A percentile compares a stretch with the other conserved stretches of the same genome.
Conservation (phyloP, 1,284 basidiomycete species). For the Malassezia brasiliensis region DNA sequence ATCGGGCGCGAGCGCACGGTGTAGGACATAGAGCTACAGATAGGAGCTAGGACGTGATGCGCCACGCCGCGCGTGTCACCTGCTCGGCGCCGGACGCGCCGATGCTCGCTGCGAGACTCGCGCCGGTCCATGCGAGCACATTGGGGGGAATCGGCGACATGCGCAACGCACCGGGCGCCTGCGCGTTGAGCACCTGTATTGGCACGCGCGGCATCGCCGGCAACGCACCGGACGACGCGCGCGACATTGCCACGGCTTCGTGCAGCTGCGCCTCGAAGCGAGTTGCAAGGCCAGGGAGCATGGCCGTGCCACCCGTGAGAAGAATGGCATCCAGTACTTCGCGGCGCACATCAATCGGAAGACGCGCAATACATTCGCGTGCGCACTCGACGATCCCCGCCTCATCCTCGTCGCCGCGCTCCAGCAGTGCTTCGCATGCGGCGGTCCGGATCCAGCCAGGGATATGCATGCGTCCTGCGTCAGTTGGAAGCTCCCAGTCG, state of each 20-base stretch:
- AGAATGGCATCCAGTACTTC: conserved; percentile 70
- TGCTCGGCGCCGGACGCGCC: background rate
- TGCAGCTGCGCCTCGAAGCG: conserved; percentile 68
- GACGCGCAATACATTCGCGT: conserved; percentile 53
- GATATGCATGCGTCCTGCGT: conserved; percentile 62
- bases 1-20: conserved; percentile 23
- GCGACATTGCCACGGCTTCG: conserved; percentile 49
- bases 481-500: background rate
- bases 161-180: background rate
- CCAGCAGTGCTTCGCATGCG: conserved; percentile 79
- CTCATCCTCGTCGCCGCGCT: conserved; percentile 69
- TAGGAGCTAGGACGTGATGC: background rate
- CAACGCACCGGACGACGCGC: too few relatives aligned
- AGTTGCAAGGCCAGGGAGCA: conserved; percentile 82
- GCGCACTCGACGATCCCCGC: conserved; percentile 61
- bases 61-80: conserved; percentile 8
- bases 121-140: conserved; percentile 18
- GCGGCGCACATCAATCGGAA: conserved; percentile 76
- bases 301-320: conserved; percentile 75
- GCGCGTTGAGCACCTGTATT: conserved; percentile 1
- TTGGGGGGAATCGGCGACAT: background rate
- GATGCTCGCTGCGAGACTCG: conserved; percentile 10
- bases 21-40: background rate
- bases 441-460: conserved; percentile 92
- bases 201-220: background rate